Base-by-base conservation (phyloP, 345 rosid genomes). In the Gossypioides kirkii region DNA sequence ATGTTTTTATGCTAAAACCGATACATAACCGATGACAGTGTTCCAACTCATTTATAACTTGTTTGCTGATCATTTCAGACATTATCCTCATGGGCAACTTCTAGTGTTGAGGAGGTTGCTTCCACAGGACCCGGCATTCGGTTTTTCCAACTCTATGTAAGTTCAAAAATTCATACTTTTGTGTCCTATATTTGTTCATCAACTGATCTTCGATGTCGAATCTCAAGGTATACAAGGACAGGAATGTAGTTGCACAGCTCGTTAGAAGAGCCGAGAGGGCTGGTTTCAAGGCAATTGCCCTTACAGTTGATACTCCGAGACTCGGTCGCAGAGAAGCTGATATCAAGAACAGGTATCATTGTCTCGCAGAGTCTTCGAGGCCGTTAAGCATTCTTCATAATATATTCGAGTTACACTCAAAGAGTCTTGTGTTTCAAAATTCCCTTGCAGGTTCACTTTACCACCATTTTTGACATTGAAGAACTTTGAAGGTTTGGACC, bases 251-350 rank as follows among this genome's bases (percentile, higher is more conserved):
- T 70, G 95, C 90, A 22, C 97, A 89, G 77, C 87, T 93, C 2
- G 98, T 93, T 76, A 86, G 88, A 78, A 87, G 97, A 86, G 98
- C 98, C 14, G 98, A 93, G 74, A 89, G 77, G 77, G 97, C 95
- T 63, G 98, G 98, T 13, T 93, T 88, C 86, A 91, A 88, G 89
- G 98, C 98, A 45, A 89, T 93, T 84, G 98, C 89, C 77, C 97
- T 93, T 64, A 93, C 98, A 54, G 98, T 93, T 43, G 97, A 93
- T 66, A 87, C 92, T 75, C 98, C 98, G 60, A 86, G 91, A 84
- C 92, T 93, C 0, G 98, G 98, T 23, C 95, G 93, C 52, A 87
- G 98, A 71, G 98, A 93, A 76, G 85, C 95, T 69, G 98, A 93
- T 78, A 93, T 93, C 89, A 93, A 89, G 86, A 93, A 91, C 84